Evolutionary conservation across 75 land plant genomes (phyloP).

Genomic region (Adiantum capillusveneris): DNA sequence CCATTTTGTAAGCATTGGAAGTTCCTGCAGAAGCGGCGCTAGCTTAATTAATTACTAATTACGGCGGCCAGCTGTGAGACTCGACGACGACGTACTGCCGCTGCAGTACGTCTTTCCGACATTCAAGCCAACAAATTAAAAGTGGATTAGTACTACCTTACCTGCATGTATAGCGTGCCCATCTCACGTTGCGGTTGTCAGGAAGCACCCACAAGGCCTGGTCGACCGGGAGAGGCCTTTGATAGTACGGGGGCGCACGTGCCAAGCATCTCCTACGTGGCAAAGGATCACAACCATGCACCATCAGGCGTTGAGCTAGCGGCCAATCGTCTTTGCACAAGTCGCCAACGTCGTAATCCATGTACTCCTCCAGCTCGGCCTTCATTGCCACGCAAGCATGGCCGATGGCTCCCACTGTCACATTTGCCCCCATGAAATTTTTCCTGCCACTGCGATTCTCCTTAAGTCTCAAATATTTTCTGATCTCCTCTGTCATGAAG

Average conservation of each 20-base stretch:
- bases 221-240: slow-evolving; percentile 53
- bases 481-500: slow-evolving; percentile 49
- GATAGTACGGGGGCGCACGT: slow-evolving; percentile 63
- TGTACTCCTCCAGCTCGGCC: slow-evolving; percentile 52
- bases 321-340: slow-evolving; percentile 69
- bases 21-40: slow-evolving; percentile 54
- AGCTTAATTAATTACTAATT: too few species aligned
- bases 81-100: too few species aligned
- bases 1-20: slow-evolving; percentile 57
- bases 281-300: slow-evolving; percentile 76
- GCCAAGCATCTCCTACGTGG: slow-evolving; percentile 79
- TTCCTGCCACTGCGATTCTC: slow-evolving; percentile 61
- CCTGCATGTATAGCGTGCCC: slow-evolving; percentile 19
- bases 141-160: too few species aligned
- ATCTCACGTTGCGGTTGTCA: slow-evolving; percentile 68
- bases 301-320: slow-evolving; percentile 59
- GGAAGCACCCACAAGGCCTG: slow-evolving; percentile 74
- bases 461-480: slow-evolving; percentile 39
- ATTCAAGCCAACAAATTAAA: too few species aligned
- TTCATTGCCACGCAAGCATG: slow-evolving; percentile 55
- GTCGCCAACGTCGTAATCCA: slow-evolving; percentile 56
- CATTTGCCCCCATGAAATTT: slow-evolving; percentile 64
- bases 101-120: too few species aligned
- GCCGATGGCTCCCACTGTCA: slow-evolving; percentile 64
- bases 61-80: too few species aligned